Conservation (phyloP, 768 basidiomycete species). For the Mycena vulgaris region DNA sequence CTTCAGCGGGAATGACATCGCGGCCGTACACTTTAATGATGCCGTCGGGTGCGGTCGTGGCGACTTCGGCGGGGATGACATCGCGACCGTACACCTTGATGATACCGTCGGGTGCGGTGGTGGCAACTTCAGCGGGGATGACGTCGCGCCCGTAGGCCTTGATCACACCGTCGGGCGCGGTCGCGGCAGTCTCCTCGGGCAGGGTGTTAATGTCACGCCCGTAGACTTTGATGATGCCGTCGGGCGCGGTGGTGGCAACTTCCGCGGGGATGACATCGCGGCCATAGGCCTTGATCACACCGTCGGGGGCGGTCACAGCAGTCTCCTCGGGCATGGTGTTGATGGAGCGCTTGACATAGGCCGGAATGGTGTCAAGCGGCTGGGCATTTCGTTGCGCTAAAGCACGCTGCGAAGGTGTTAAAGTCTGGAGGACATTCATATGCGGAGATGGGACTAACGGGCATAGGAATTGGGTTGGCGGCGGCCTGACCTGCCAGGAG, state of each 20-base stretch:
- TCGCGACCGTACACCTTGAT: too few species aligned
- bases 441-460: slow-evolving; percentile 47
- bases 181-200: too few species aligned
- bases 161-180: slow-evolving; percentile 48
- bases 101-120: slow-evolving; percentile 53
- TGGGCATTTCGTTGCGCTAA: slow-evolving; percentile 48
- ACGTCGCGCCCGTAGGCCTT: slow-evolving; percentile 35
- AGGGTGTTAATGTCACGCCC: not conserved
- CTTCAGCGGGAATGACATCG: not conserved
- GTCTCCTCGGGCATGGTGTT: slow-evolving; percentile 32
- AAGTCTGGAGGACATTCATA: slow-evolving; percentile 6
- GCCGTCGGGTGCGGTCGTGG: not conserved
- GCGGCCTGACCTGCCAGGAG: slow-evolving; percentile 62
- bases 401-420: slow-evolving; percentile 34
- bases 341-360: slow-evolving; percentile 54
- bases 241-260: not conserved
- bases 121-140: slow-evolving; percentile 50
- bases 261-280: not conserved
- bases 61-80: slow-evolving; percentile 36
- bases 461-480: slow-evolving; percentile 61
- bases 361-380: slow-evolving; percentile 59
- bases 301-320: slow-evolving; percentile 46
- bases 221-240: slow-evolving; percentile 50
- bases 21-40: not conserved
- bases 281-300: slow-evolving; percentile 33